Evolutionary conservation across 2,329 filamentous ascomycete genomes (phyloP).

Genomic region (Aspergillus aculeatinus): DNA sequence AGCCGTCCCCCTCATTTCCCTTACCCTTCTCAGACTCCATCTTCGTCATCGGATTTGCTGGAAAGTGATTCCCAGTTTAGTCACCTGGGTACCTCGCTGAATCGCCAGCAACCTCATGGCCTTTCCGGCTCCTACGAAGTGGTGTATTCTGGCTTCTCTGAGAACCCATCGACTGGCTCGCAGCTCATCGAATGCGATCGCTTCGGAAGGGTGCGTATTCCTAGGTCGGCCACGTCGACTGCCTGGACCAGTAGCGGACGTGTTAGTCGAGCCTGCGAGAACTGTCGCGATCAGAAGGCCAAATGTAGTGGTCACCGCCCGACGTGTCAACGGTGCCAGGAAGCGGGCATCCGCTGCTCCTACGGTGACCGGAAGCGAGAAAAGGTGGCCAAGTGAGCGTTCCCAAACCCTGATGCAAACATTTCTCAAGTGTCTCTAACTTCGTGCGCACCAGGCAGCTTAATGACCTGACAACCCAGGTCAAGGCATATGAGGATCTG

Average conservation of each 20-base stretch:
- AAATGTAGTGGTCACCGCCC: conserved; percentile 49
- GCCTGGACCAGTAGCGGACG: conserved; percentile 30
- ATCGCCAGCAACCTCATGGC: conserved; percentile 18
- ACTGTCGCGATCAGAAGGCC: conserved; percentile 47
- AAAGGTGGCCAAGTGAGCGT: conserved; percentile 42
- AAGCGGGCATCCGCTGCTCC: conserved; percentile 40
- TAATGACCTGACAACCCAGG: conserved; percentile 38
- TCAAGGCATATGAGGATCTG: conserved; percentile 37
- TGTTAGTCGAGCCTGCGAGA: conserved; percentile 44
- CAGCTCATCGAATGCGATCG: conserved; percentile 16
- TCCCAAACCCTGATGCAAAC: not conserved
- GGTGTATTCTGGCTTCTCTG: conserved; percentile 12
- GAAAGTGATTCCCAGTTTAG: conserved; percentile 16
- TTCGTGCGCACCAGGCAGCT: conserved; percentile 34
- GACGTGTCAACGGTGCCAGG: conserved; percentile 44
- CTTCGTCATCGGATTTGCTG: conserved; percentile 18
- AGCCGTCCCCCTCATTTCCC: conserved; percentile 19
- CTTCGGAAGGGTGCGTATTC: conserved; percentile 31
- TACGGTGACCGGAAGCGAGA: conserved; percentile 48
- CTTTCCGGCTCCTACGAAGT: conserved; percentile 18
- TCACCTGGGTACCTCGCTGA: conserved; percentile 20
- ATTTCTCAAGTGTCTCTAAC: conserved; percentile 10
- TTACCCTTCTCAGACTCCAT: conserved; percentile 15
- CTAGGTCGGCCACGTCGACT: conserved; percentile 25
- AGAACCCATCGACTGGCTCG: conserved; percentile 14